Base-by-base conservation (phyloP, 139 green algal genomes). In the Helicosporidium sp. region DNA sequence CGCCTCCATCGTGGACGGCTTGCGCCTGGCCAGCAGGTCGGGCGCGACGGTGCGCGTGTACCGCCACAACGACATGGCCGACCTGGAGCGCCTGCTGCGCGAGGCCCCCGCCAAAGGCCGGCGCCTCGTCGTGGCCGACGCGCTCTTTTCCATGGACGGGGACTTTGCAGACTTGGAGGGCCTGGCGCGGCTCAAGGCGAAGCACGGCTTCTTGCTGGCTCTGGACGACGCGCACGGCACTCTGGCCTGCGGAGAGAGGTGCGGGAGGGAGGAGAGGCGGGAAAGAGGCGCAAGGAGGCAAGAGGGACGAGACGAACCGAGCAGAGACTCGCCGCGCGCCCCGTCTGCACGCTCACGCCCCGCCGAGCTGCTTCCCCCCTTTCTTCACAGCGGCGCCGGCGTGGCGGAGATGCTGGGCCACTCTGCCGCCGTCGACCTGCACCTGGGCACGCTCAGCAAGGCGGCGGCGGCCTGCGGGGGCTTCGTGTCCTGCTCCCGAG, bases 161-260 rank as follows among this genome's bases (percentile, higher is more conserved):
- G 79, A 93, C 66, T 87, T 83, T 63, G 80, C 78, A 35, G 70
- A 91, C 52, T 48, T 94, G n/a, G 20, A 58, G 41, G 73, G 54
- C 6, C 62, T 97, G 8, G 74, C 52, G 0, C 18, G 5, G 8
- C 66, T 97, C 29, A 69, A 64, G 24, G 24, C 31, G 15, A 57
- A 60, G 41, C 37, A 91, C 47, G 64, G 66, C 23, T 96, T 96
- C 63, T 62, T 94, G 52, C 62, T 94, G 25, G 72, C 62, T 0
- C 51, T 92, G 16, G 85, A 96, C 46, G 83, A 97, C n/a, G 88
- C 88, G 19, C 88, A 97, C 57, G 86, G 79, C 2, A 95, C 82
- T 1, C 73, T 96, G 29, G 81, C 94, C 43, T 82, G 67, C 41
- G 85, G 87, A 2, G 41, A 66, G 7, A 18, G 23, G 22, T 23